phyloP scores from a whole-genome alignment of 148 eudicot species.

The Vaccinium macrocarpon region DNA sequence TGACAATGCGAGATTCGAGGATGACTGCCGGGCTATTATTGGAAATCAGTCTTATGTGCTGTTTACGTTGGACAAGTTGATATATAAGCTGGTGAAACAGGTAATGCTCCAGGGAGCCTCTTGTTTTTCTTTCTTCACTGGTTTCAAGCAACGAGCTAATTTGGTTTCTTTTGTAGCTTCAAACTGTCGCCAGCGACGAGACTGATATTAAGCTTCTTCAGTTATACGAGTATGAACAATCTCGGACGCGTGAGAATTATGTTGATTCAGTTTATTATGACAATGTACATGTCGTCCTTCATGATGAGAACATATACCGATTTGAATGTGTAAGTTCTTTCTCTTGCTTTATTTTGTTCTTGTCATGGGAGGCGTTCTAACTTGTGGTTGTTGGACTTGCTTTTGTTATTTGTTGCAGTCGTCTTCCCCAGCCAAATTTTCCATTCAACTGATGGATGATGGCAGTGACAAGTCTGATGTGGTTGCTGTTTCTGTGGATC shows the following conservation, averaged over 20 bases:
- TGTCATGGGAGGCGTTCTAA: neutral
- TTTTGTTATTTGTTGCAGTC: constrained; percentile 44
- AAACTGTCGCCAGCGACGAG: constrained; percentile 81
- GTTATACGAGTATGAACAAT: constrained; percentile 76
- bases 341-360: neutral
- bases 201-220: constrained; percentile 79
- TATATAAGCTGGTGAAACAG: constrained; percentile 93
- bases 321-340: constrained; percentile 68
- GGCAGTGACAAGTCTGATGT: constrained; percentile 84
- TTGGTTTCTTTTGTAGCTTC: constrained; percentile 56
- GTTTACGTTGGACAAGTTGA: constrained; percentile 92
- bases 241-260: constrained; percentile 58
- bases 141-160: constrained; percentile 12
- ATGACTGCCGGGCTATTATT: constrained; percentile 82
- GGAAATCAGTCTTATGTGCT: constrained; percentile 92
- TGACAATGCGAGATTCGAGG: constrained; percentile 92
- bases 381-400: constrained; percentile 15
- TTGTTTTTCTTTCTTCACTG: neutral
- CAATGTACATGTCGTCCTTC: constrained; percentile 79
- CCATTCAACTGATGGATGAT: constrained; percentile 85
- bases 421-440: constrained; percentile 48
- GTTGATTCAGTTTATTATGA: constrained; percentile 83
- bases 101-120: constrained; percentile 28
- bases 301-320: constrained; percentile 90
- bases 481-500: constrained; percentile 83